These are phyloP conservation scores for Ormosia emarginata DNA, from an alignment of 306 rosid genomes.

Conservation along the genomic window DNA sequence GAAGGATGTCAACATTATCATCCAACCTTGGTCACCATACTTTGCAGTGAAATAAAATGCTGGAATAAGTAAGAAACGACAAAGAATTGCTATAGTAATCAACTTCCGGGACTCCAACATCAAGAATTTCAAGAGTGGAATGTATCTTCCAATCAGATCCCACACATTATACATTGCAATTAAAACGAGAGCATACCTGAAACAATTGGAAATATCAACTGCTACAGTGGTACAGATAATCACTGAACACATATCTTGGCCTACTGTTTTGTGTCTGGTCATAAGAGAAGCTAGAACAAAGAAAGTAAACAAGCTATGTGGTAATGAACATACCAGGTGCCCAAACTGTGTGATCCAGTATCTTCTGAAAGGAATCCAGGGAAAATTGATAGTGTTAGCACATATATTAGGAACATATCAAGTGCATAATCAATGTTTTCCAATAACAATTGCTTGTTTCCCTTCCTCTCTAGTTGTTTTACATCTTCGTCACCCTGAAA, in stretches of 20 bases:
- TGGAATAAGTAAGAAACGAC: constrained; percentile 74
- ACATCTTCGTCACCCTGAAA: constrained; percentile 54
- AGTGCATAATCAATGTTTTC: constrained; percentile 81
- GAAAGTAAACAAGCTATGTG: not conserved
- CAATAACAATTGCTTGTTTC: constrained; percentile 62
- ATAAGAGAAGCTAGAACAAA: not conserved
- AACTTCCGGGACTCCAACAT: constrained; percentile 64
- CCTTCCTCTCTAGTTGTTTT: constrained; percentile 46
- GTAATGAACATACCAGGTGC: constrained; percentile 57
- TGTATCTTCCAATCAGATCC: constrained; percentile 82
- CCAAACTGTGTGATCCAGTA: constrained; percentile 81
- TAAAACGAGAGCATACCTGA: constrained; percentile 84
- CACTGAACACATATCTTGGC: not conserved
- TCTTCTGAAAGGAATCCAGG: constrained; percentile 94
- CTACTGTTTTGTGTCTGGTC: not conserved
- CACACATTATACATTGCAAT: constrained; percentile 71
- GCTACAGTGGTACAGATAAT: not conserved
- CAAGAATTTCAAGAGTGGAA: constrained; percentile 52
- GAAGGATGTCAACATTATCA: constrained; percentile 80
- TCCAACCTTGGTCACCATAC: constrained; percentile 87
- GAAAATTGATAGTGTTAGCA: constrained; percentile 70
- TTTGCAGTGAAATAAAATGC: constrained; percentile 85
- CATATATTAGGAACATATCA: constrained; percentile 64
- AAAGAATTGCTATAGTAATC: constrained; percentile 36
- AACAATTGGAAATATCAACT: not conserved